phyloP scores from a whole-genome alignment of 225 moss, liverwort and hornwort genomes.

The Neckera pumila region DNA sequence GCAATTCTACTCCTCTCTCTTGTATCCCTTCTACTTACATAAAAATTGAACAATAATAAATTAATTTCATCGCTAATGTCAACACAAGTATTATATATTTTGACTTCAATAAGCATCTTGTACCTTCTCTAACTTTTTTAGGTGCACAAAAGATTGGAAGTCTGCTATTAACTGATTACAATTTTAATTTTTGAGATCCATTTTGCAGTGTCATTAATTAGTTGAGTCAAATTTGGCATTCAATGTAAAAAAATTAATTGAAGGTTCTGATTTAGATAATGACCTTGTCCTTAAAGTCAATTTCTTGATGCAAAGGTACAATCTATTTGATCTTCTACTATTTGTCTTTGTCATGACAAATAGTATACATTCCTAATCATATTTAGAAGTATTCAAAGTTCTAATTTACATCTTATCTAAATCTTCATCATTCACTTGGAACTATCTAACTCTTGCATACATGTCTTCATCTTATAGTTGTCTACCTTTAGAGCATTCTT shows the following conservation, averaged over 20 bases:
- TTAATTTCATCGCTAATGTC: background rate
- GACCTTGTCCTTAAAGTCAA: background rate
- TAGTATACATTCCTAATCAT: background rate
- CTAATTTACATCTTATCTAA: background rate
- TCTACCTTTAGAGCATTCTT: background rate
- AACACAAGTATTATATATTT: accelerated
- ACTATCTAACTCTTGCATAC: too few species aligned
- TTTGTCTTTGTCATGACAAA: accelerated
- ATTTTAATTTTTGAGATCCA: background rate
- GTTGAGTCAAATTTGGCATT: background rate
- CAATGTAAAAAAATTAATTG: background rate
- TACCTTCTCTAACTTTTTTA: background rate
- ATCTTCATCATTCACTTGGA: background rate
- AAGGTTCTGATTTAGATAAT: background rate
- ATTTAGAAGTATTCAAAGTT: background rate
- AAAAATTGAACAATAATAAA: background rate
- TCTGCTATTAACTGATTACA: accelerated
- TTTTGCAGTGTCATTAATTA: background rate
- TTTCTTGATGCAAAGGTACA: background rate
- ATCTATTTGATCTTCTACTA: background rate
- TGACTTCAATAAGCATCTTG: background rate
- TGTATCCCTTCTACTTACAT: background rate
- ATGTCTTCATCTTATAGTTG: background rate
- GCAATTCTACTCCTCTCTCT: background rate
- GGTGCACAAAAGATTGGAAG: background rate